Evolutionary conservation across 83 land plant species (phyloP).

Genomic region (Thuja plicata): DNA sequence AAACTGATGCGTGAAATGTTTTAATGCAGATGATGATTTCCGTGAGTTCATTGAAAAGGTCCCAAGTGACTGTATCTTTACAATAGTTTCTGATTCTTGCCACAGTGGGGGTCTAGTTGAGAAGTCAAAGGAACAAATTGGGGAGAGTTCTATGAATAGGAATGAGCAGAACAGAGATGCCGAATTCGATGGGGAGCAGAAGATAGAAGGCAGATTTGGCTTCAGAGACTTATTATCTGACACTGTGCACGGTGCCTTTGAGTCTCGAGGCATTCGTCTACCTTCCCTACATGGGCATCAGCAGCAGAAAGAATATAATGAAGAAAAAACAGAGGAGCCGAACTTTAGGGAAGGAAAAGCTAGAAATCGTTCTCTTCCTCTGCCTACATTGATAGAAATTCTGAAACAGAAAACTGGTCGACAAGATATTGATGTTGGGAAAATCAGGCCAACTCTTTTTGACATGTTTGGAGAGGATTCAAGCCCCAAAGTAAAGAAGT

Average conservation of each 20-base stretch:
- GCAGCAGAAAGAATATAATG: constrained; percentile 16
- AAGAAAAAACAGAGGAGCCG: constrained; percentile 19
- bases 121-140: constrained; percentile 75
- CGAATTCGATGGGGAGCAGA: neutral
- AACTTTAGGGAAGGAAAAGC: constrained; percentile 19
- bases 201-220: constrained; percentile 30
- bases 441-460: constrained; percentile 84
- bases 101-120: constrained; percentile 85
- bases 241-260: constrained; percentile 53
- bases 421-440: constrained; percentile 88
- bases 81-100: constrained; percentile 86
- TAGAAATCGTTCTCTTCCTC: constrained; percentile 73
- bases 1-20: constrained; percentile 1
- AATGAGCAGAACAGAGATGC: constrained; percentile 13
- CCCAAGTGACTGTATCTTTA: constrained; percentile 55
- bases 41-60: constrained; percentile 64
- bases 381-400: constrained; percentile 78
- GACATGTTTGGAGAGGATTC: constrained; percentile 93
- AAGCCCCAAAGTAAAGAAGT: constrained; percentile 97
- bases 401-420: constrained; percentile 90
- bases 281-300: constrained; percentile 34
- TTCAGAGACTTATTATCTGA: constrained; percentile 51
- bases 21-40: constrained; percentile 75
- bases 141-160: constrained; percentile 56
- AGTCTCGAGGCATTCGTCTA: constrained; percentile 72